Base-by-base conservation (phyloP, 768 basidiomycete genomes). In the Xerocomus spinulosus region DNA sequence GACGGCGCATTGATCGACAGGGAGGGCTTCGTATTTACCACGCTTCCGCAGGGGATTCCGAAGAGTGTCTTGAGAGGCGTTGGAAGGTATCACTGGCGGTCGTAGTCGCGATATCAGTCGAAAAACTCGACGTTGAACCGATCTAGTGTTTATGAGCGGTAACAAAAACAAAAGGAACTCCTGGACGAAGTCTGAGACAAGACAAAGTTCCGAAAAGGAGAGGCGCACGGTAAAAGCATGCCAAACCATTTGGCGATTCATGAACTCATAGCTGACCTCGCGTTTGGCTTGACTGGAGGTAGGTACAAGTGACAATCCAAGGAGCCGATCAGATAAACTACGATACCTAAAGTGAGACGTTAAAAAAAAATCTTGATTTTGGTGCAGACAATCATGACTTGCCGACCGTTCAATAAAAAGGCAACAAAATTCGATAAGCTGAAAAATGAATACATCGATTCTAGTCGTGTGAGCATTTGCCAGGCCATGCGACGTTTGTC, bases 221-320 rank as follows among this genome's bases (percentile, higher is more conserved):
- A 21, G 28, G 42, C 89, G 46, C 61, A 95, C 95, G 7, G 96
- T 98, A 66, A 98, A 95, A 0, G 92, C 90, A 62, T 94, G 91
- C 96, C 96, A 99, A 46, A 99, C 96, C 79, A 99, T 89, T 67
- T 98, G 95, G 56, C 96, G 87, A 59, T 98, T 97, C 91, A 98
- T 95, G 60, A 93, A 98, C 61, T 98, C 96, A 68, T 96, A 99
- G 60, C 90, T 95, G 42, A 98, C 88, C 57, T 94, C 85, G 15
- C 88, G 81, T 51, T 80, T 82, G 29, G 83, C 76, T 28, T 85
- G 77, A 34, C 76, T 71, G 26, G 82, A 79, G 0, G 87, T 75
- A 4, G 94, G 86, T 1, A 84, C 77, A 3, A 97, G 79, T 25
- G 75, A 73, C 73, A 99, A 78, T 21, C 73, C 68, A 14, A 97